phyloP scores from a whole-genome alignment of 202 grass and related monocot species.

The Panicum hallii region DNA sequence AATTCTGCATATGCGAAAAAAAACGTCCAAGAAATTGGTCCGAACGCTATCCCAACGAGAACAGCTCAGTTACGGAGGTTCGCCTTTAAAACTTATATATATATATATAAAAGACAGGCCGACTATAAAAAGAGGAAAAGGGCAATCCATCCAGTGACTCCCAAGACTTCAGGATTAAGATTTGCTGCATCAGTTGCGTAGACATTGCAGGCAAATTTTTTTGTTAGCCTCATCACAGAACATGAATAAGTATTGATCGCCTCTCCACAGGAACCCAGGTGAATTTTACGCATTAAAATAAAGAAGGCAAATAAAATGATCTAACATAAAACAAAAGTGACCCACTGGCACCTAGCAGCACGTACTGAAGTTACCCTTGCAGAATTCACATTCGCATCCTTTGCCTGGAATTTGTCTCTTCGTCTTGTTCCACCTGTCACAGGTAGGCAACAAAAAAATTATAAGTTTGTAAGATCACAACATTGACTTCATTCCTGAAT shows the following conservation, averaged over 20 bases:
- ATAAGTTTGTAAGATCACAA: neutral
- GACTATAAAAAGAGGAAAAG: too few relatives aligned
- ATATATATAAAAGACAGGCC: too few relatives aligned
- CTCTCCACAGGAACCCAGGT: neutral
- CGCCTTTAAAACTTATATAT: too few relatives aligned
- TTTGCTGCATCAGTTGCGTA: neutral
- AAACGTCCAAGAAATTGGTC: too few relatives aligned
- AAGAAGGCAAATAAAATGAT: neutral
- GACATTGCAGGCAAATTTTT: neutral
- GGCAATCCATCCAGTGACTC: neutral
- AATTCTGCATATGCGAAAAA: too few relatives aligned
- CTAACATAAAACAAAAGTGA: slow-evolving; percentile 22
- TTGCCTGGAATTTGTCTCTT: slow-evolving; percentile 52
- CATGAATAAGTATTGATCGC: too few relatives aligned
- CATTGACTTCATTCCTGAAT: neutral
- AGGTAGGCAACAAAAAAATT: slow-evolving; percentile 11
- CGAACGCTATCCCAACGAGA: too few relatives aligned
- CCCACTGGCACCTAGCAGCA: neutral
- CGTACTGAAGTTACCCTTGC: neutral
- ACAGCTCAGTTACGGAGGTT: too few relatives aligned
- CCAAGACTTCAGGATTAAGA: neutral
- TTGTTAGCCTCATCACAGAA: neutral
- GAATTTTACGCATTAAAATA: neutral
- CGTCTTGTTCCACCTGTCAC: slow-evolving; percentile 71
- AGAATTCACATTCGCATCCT: slow-evolving; percentile 45